Base-by-base conservation (phyloP, 805 yeast species). In the Lachancea fermentati region DNA sequence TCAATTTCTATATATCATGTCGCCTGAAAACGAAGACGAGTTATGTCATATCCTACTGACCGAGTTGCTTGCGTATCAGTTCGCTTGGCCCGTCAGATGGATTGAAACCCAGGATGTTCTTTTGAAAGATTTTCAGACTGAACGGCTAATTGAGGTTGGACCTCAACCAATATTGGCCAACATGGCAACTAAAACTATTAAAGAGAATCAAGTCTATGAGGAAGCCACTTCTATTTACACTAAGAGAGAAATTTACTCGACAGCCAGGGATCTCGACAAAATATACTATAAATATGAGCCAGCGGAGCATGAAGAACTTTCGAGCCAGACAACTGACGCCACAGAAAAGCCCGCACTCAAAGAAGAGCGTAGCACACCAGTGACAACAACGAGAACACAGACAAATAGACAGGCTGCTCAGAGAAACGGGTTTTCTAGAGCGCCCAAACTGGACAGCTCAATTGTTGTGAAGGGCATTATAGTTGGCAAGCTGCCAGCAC, bases 1-100 rank as follows among this genome's bases (percentile, higher is more conserved):
- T n/a, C n/a, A n/a, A n/a, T n/a, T n/a, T n/a, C n/a, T n/a, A n/a
- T n/a, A n/a, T n/a, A 51, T 44, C 41, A 84, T 83, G 93, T 79
- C 79, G 64, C 88, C 94, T 49, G 95, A 86, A 72, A 75, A 82
- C 45, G 85, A 83, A 68, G 93, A 85, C 66, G 91, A 86, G 58
- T 76, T 86, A 48, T 85, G 95, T 44, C 95, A 85, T 61, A 78
- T 81, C 48, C 73, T 86, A 47, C 73, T 86, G 58, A 82, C 91
- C 16, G 95, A 86, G 69, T 77, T 86, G 52, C 75, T 86, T 63
- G 94, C 95, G 39, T 86, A 83, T 67, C 95, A 86, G 65, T 86
- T 86, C 63, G 95, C 95, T 24, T 85, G 94, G 44, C 95, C 95
- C 30, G 95, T 86, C 44, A 76, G 95, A 69, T 86, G 95, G 94